Conservation (phyloP, 2,329 filamentous ascomycete genomes). For the Stachybotrys chartarum region DNA sequence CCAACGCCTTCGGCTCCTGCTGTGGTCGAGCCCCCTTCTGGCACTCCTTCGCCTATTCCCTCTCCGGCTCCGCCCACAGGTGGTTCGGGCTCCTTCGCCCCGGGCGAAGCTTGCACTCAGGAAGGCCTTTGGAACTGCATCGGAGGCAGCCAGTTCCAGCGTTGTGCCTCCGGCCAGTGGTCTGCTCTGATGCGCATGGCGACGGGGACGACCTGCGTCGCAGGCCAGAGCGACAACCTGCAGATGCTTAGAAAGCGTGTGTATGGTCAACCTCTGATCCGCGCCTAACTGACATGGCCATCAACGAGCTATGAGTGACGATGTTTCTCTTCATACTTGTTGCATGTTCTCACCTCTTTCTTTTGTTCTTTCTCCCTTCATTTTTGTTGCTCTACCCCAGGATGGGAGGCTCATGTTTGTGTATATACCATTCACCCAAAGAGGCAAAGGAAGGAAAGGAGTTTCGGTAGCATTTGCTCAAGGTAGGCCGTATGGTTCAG, state of each 20-base stretch:
- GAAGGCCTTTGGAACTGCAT: conserved; percentile 56
- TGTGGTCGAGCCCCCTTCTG: conserved; percentile 5
- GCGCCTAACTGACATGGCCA: background rate
- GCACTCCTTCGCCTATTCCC: conserved; percentile 5
- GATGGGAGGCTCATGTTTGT: background rate
- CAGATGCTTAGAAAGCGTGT: conserved; percentile 6
- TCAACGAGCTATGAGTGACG: background rate
- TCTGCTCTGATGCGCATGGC: conserved; percentile 40
- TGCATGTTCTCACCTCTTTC: background rate
- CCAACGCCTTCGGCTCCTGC: conserved; percentile 5
- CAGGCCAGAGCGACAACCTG: conserved; percentile 17
- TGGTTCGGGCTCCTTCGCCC: conserved; percentile 16
- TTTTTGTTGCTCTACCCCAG: background rate
- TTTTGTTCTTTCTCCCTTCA: background rate
- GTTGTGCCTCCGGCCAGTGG: conserved; percentile 55
- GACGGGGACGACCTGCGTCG: conserved; percentile 43
- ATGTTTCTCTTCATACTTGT: background rate
- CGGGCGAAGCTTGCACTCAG: conserved; percentile 35
- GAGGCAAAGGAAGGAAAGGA: background rate
- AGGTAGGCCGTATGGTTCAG: background rate
- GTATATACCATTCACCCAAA: background rate
- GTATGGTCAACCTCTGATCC: background rate
- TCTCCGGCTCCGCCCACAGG: conserved; percentile 14
- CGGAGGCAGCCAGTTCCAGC: conserved; percentile 49
- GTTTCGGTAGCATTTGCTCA: background rate